A percentile compares a stretch with the other conserved stretches of the same genome.
Conservation (phyloP, 306 rosid species). For the Medicago ruthenica region DNA sequence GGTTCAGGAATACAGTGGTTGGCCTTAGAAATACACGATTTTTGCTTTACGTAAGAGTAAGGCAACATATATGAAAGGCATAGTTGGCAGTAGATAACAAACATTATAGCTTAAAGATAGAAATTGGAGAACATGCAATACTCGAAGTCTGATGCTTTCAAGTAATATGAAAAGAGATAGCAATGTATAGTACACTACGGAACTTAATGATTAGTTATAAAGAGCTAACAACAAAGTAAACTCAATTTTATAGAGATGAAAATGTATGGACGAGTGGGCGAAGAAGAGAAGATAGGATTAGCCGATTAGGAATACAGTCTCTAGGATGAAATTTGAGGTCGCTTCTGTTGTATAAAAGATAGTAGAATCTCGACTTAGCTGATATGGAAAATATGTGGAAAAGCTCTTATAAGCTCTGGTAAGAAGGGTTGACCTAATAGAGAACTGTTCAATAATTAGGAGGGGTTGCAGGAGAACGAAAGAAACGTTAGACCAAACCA, state of each 20-base stretch:
- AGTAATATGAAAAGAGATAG: neutral
- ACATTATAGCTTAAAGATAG: neutral
- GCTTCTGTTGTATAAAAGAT: neutral
- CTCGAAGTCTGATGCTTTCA: neutral
- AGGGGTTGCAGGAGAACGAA: neutral
- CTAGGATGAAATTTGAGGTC: neutral
- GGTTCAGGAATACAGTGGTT: neutral
- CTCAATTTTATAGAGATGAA: neutral
- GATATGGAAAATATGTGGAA: neutral
- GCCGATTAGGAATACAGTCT: neutral
- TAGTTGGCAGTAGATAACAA: neutral
- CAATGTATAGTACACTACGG: neutral
- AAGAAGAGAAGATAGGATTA: neutral
- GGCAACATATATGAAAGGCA: neutral
- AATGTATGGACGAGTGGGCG: neutral
- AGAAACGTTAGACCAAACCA: neutral
- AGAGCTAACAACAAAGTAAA: neutral
- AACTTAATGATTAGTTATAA: neutral
- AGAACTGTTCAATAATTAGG: neutral
- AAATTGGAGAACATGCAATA: neutral
- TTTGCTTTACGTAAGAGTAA: neutral
- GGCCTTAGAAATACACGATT: neutral
- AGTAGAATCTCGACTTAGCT: neutral
- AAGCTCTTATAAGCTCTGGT: neutral
- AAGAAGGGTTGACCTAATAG: neutral